Percentiles rank a stretch among this genome's conserved stretches.
These are phyloP conservation scores for Euphorbia schlechtendalii DNA, from an alignment of 441 rosid genomes.

Conservation along the genomic window DNA sequence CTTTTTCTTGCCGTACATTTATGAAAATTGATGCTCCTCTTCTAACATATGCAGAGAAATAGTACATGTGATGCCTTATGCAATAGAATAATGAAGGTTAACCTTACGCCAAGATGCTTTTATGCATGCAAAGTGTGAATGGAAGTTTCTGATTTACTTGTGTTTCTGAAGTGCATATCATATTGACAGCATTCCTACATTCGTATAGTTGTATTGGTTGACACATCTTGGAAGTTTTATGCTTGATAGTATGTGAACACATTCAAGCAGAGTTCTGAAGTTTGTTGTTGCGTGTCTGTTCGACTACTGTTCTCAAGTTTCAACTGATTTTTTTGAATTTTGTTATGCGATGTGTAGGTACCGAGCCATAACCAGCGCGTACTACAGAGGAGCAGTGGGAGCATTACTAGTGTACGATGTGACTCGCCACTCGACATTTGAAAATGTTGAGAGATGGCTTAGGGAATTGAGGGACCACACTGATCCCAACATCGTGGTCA, in stretches of 20 bases:
- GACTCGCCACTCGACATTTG: conserved; percentile 73
- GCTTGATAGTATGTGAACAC: no score
- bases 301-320: not conserved
- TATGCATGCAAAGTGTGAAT: not conserved
- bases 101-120: not conserved
- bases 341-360: conserved; percentile 33
- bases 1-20: not conserved
- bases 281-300: not conserved
- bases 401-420: conserved; percentile 80
- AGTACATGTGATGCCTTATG: not conserved
- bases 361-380: conserved; percentile 85
- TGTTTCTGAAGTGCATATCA: conserved; percentile 5
- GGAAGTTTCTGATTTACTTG: not conserved
- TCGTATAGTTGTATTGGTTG: no score
- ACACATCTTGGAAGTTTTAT: no score
- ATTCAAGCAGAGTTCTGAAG: not conserved
- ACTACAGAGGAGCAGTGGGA: conserved; percentile 83
- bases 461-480: conserved; percentile 80
- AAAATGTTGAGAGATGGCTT: conserved; percentile 70
- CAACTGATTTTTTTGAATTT: not conserved
- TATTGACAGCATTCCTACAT: not conserved
- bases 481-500: conserved; percentile 79
- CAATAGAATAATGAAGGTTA: not conserved
- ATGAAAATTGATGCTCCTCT: not conserved
- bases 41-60: not conserved